Percentiles rank a stretch among this genome's conserved stretches.
These are phyloP conservation scores for Gyrodon lividus DNA, from an alignment of 768 basidiomycete genomes.

Conservation along the genomic window DNA sequence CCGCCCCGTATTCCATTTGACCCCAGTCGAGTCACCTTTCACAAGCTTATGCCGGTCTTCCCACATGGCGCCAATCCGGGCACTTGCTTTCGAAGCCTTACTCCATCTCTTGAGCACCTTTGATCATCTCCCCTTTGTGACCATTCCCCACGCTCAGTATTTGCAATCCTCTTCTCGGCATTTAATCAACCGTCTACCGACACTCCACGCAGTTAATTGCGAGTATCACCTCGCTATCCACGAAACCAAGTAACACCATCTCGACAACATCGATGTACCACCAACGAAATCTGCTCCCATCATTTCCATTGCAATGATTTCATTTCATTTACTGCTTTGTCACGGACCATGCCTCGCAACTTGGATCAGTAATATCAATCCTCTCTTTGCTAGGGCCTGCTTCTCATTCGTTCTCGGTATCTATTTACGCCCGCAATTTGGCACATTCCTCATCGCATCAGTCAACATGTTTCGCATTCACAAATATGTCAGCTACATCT, in stretches of 20 bases:
- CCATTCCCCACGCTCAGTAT: slow-evolving; percentile 11
- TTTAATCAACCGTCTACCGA: slow-evolving; percentile 28
- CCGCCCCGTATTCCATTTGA: slow-evolving; percentile 39
- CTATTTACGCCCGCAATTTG: slow-evolving; percentile 21
- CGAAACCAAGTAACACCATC: slow-evolving; percentile 22
- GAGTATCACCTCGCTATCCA: slow-evolving; percentile 19
- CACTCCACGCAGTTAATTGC: slow-evolving; percentile 32
- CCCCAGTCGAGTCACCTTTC: slow-evolving; percentile 50
- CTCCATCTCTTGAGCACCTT: slow-evolving; percentile 4
- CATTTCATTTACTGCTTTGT: slow-evolving; percentile 18
- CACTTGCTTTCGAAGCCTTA: slow-evolving; percentile 11
- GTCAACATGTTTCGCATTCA: slow-evolving; percentile 20
- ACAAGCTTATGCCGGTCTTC: slow-evolving; percentile 63
- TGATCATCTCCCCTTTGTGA: not conserved
- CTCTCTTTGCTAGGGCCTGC: not conserved
- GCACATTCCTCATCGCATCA: slow-evolving; percentile 12
- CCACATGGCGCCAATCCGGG: slow-evolving; percentile 26
- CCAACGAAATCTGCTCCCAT: slow-evolving; percentile 22
- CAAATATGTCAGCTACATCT: slow-evolving; percentile 11
- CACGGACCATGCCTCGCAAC: slow-evolving; percentile 31
- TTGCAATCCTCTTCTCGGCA: slow-evolving; percentile 25
- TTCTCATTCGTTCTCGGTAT: slow-evolving; percentile 17
- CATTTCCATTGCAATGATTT: slow-evolving; percentile 17
- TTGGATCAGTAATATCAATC: slow-evolving; percentile 27
- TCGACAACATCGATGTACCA: slow-evolving; percentile 29